phyloP scores from a whole-genome alignment of 2,329 filamentous ascomycete species.

The Geosmithia putterillii region DNA sequence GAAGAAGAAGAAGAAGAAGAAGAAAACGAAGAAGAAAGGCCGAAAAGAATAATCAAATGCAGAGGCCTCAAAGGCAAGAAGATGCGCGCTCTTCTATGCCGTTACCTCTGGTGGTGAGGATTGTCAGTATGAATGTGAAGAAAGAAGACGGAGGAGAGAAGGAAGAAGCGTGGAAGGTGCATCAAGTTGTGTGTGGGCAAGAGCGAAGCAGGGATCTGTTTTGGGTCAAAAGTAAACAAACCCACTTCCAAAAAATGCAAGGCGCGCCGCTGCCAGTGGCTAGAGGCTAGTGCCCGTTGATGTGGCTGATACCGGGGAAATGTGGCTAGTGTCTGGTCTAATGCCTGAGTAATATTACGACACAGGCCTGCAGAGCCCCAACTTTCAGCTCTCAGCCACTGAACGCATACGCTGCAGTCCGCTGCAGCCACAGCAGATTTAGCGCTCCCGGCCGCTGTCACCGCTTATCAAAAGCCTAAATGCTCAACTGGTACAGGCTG shows the following conservation, averaged over 20 bases:
- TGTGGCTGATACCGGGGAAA: no score
- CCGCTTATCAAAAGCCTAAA: no score
- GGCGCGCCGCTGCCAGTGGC: background rate
- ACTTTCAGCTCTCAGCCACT: no score
- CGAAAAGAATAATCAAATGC: background rate
- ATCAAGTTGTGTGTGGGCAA: background rate
- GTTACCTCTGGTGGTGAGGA: background rate
- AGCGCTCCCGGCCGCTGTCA: no score
- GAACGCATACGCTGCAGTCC: no score
- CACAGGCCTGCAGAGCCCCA: no score
- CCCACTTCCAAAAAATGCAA: background rate
- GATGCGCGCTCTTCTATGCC: background rate
- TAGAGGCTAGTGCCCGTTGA: no score
- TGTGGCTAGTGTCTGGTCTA: no score
- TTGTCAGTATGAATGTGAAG: background rate
- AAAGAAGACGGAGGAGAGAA: background rate
- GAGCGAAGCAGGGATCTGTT: slow-evolving; percentile 2
- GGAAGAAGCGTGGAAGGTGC: background rate
- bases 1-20: background rate
- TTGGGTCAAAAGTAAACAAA: slow-evolving; percentile 7
- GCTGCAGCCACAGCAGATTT: no score
- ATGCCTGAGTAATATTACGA: no score
- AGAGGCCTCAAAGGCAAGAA: background rate
- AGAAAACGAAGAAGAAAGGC: background rate
- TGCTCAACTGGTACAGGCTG: no score